Conservation (phyloP, 2,329 filamentous ascomycete species). For the Sporothrix curviconia region DNA sequence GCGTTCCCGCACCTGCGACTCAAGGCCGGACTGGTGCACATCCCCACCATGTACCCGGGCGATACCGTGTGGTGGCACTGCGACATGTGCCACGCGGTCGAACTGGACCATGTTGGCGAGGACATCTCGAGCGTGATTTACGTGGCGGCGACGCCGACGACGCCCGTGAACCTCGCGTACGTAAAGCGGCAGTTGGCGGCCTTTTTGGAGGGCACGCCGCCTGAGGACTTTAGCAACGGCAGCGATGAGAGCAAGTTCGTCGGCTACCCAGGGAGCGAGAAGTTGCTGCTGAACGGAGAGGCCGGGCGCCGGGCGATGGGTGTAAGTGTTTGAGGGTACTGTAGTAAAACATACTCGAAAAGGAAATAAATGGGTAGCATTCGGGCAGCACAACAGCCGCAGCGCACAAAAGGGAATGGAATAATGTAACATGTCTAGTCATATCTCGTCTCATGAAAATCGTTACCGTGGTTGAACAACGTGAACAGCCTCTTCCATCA, state of each 20-base stretch:
- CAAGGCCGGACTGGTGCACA: constrained; percentile 31
- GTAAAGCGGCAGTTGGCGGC: constrained; percentile 10
- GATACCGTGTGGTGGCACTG: constrained; percentile 26
- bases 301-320: too few relatives aligned
- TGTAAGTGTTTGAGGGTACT: too few relatives aligned
- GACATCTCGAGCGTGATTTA: constrained; percentile 10
- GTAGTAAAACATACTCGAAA: too few relatives aligned
- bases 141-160: constrained; percentile 15
- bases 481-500: too few relatives aligned
- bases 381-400: too few relatives aligned
- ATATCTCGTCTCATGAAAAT: too few relatives aligned
- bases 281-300: constrained; percentile 21
- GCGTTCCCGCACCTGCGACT: constrained; percentile 35
- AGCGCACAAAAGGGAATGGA: too few relatives aligned
- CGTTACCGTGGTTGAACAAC: too few relatives aligned
- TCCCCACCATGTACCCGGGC: constrained; percentile 32
- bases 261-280: constrained; percentile 22
- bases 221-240: constrained; percentile 20
- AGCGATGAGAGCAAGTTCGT: not conserved
- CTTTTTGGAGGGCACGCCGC: constrained; percentile 9
- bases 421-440: too few relatives aligned
- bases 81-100: constrained; percentile 17
- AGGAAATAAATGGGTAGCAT: too few relatives aligned
- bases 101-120: constrained; percentile 12
- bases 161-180: constrained; percentile 10